These are phyloP conservation scores for Allium sativum DNA, from an alignment of 106 monocot genomes.

Conservation along the genomic window DNA sequence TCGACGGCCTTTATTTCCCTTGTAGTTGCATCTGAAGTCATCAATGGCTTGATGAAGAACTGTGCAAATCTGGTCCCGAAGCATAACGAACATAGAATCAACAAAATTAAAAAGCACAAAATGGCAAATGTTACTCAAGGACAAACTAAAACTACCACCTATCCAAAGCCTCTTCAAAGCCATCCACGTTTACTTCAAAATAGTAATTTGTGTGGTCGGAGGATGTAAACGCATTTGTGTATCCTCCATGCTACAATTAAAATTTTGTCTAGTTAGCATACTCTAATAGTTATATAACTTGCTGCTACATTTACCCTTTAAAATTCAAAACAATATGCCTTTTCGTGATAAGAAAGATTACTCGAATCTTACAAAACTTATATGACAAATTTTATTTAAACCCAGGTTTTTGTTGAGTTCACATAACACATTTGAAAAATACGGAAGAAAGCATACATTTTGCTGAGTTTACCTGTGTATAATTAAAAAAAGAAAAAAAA, in stretches of 20 bases:
- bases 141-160: slow-evolving; percentile 25
- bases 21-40: slow-evolving; percentile 87
- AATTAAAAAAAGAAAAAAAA: too few relatives aligned
- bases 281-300: too few relatives aligned
- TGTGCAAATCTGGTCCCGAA: slow-evolving; percentile 64
- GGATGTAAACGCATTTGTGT: slow-evolving; percentile 72
- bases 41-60: slow-evolving; percentile 86
- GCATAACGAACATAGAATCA: slow-evolving; percentile 10
- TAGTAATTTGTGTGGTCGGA: slow-evolving; percentile 70
- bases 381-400: too few relatives aligned
- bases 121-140: background rate
- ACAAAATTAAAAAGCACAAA: slow-evolving; percentile 3
- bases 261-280: too few relatives aligned
- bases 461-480: too few relatives aligned
- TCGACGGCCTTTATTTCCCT: slow-evolving; percentile 99
- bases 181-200: slow-evolving; percentile 85
- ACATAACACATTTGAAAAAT: too few relatives aligned
- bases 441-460: too few relatives aligned
- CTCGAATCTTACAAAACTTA: too few relatives aligned
- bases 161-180: slow-evolving; percentile 76
- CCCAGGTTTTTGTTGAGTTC: too few relatives aligned
- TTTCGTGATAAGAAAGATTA: too few relatives aligned
- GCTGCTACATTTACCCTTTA: too few relatives aligned
- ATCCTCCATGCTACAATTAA: slow-evolving; percentile 62
- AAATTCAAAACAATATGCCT: too few relatives aligned